Conservation (phyloP, 1,139 yeast genomes). For the Saccharomycopsis hybrid region DNA sequence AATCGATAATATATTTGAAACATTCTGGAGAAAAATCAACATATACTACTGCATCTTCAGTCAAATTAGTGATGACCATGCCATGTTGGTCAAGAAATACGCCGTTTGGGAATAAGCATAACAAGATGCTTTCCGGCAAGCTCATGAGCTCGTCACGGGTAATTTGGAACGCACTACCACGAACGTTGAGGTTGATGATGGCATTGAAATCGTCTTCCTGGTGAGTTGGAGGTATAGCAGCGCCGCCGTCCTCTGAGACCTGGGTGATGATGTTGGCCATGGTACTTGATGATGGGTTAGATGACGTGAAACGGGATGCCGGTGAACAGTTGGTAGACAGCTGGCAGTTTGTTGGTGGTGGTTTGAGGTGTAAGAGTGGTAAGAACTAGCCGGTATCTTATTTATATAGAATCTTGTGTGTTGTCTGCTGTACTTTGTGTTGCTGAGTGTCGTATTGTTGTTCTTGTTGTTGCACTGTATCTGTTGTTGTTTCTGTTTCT, state of each 20-base stretch:
- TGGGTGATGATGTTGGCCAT: conserved; percentile 51
- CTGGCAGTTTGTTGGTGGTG: no score
- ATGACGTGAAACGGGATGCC: not conserved
- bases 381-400: not conserved
- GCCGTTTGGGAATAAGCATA: conserved; percentile 87
- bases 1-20: conserved; percentile 71
- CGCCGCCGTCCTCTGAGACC: conserved; percentile 42
- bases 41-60: conserved; percentile 69
- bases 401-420: no score
- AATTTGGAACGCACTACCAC: conserved; percentile 61
- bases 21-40: conserved; percentile 85
- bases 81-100: conserved; percentile 73
- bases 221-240: conserved; percentile 25
- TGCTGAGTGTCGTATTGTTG: no score
- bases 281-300: not conserved
- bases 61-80: conserved; percentile 65
- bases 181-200: conserved; percentile 56
- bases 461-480: no score
- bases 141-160: conserved; percentile 87
- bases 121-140: conserved; percentile 80
- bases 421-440: no score
- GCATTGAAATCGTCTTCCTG: conserved; percentile 51
- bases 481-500: no score
- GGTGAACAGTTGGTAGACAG: no score
- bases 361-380: no score